Base-by-base conservation (phyloP, 164 flowering plant species). In the Litsea cubeba region DNA sequence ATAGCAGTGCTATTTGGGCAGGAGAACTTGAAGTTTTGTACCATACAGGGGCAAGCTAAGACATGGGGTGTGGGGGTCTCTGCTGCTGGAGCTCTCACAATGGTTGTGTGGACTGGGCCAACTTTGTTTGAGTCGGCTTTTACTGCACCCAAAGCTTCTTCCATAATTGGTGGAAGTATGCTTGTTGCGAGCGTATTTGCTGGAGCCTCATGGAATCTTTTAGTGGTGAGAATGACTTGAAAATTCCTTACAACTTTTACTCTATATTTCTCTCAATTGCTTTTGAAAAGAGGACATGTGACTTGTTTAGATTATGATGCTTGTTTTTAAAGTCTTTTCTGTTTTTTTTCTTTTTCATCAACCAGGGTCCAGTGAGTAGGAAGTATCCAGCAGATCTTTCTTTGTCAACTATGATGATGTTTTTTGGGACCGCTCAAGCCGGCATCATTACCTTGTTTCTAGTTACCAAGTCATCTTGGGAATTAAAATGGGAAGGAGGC, bases 41-140 rank as follows among this genome's bases (percentile, higher is more conserved):
- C 72, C 62, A 60, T 78, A 26, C 50, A 71, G 2, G 75, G 81
- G 28, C 81, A 78, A 66, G 72, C 81, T 49, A 78, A 78, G 65
- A 62, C 75, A 14, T 75, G 67, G 68, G 81, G 81, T 28, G 57
- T 71, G 68, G 50, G 50, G 30, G 23, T 62, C 50, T 78, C 81
- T 7, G 57, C 50, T 26, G 77, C 69, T 7, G 81, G 81, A 49
- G 77, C 77, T 8, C 24, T 72, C 75, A 46, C 58, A 11, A 65
- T 78, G 68, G 77, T 71, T 10, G 22, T 78, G 17, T 78, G 77
- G 81, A 66, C 18, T 32, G 81, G 81, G 51, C 81, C 76, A 5
- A 58, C 72, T 4, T 54, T 54, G 60, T 12, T 70, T 18, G 58
- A 22, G 22, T 20, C 40, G 10, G n/a, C 24, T 26, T 62, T 65